Base-by-base conservation (phyloP, 2,329 filamentous ascomycete genomes). In the Cladosporium sp. region DNA sequence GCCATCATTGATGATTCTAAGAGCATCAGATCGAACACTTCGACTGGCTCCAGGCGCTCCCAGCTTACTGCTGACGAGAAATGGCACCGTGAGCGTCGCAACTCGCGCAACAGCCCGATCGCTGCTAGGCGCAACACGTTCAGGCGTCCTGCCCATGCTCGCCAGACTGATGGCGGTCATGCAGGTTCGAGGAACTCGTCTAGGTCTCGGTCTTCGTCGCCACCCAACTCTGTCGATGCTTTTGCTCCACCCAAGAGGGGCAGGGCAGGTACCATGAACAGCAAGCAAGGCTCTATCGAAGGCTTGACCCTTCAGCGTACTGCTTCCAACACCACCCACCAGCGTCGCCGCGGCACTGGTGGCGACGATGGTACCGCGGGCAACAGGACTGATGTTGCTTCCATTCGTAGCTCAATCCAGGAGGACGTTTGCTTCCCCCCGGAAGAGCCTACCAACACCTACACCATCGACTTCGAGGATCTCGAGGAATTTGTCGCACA, bases 191-290 rank as follows among this genome's bases (percentile, higher is more conserved):
- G 55, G 60, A 69, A 61, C 1, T 61, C 60, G 18, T 63, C 60
- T 8, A 78, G 78, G 18, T 82, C 80, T 42, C 80, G 89, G 50
- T 89, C 88, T 1, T 74, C 82, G 2, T 97, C 93, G 5, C 92
- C 92, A 9, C 93, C 93, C 7, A 99, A 96, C 69, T 99, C 93
- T 0, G 90, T 99, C 45, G 95, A 97, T 68, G 93, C 93, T 3
- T 99, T 99, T 69, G 93, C 93, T 15, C 88, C 93, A 63, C 88
- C 89, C 44, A 88, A 89, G 53, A 85, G 91, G 53, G 88, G 92
- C 65, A 86, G 91, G 38, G 78, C 82, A 42, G 79, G 81, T 43
- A 86, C 84, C 3, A 66, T 81, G 55, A 89, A 84, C 53, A 85
- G 82, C 66, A 72, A 75, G 58, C 70, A 64, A 18, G 70, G 76